phyloP scores from a whole-genome alignment of 495 filamentous ascomycete species.

The Hypoxylon intermedium region DNA sequence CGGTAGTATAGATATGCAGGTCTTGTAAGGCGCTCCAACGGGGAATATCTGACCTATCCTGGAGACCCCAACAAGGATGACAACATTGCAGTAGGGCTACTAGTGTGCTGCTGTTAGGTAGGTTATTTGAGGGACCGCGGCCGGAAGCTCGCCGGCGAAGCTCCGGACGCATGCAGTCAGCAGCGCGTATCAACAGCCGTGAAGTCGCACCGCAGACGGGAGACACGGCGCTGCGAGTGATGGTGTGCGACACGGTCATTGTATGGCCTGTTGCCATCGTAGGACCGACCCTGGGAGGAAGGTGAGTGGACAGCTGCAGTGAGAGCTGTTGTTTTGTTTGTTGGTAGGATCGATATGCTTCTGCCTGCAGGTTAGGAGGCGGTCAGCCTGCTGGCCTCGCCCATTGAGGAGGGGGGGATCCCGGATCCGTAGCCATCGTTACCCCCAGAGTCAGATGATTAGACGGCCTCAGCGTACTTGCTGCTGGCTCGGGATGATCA shows the following conservation, averaged over 20 bases:
- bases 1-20: no score
- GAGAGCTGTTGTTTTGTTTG: not conserved
- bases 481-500: conserved; percentile 9
- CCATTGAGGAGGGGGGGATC: not conserved
- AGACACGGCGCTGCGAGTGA: not conserved
- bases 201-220: conserved; percentile 10
- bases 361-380: not conserved
- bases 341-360: conserved; percentile 19
- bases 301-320: not conserved
- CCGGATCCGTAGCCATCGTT: not conserved
- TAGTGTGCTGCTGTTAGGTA: not conserved
- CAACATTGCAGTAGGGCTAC: not conserved
- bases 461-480: not conserved
- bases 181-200: conserved; percentile 19
- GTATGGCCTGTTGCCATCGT: not conserved
- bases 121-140: not conserved
- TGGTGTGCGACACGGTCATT: not conserved
- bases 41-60: no score
- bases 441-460: conserved; percentile 9
- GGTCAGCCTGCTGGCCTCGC: not conserved
- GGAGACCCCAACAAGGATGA: no score
- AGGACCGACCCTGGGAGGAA: not conserved
- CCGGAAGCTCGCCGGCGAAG: conserved; percentile 13
- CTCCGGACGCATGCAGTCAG: conserved; percentile 19
- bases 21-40: no score